phyloP scores from a whole-genome alignment of 495 filamentous ascomycete genomes.

The Penicillium antarcticum region DNA sequence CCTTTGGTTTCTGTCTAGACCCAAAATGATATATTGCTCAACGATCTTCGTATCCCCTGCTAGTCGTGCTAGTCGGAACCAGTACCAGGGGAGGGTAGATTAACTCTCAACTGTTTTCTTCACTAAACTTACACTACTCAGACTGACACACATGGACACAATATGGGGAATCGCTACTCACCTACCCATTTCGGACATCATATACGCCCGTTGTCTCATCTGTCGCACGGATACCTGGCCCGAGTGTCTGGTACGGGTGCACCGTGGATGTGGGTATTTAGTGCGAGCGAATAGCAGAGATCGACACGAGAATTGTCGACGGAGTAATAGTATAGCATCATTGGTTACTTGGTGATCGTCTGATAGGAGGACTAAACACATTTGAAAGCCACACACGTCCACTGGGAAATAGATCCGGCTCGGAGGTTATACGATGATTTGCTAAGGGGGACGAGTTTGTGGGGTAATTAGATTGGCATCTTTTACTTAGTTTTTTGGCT shows the following conservation, averaged over 20 bases:
- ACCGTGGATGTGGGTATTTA: constrained; percentile 19
- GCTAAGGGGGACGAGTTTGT: not conserved
- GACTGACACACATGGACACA: too few species aligned
- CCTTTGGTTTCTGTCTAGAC: not conserved
- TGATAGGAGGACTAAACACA: not conserved
- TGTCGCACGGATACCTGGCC: constrained; percentile 9
- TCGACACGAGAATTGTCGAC: constrained; percentile 1
- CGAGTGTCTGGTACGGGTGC: constrained; percentile 24
- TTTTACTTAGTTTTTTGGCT: constrained; percentile 2
- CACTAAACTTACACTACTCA: not conserved
- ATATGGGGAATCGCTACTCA: not conserved
- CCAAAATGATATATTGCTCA: too few species aligned
- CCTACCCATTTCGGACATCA: not conserved
- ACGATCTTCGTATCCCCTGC: constrained; percentile 1
- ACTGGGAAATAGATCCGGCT: not conserved
- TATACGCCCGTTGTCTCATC: constrained; percentile 4
- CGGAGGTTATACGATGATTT: constrained; percentile 5
- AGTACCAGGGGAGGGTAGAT: not conserved
- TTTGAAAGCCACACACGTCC: not conserved
- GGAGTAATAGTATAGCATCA: not conserved
- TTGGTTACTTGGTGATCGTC: not conserved
- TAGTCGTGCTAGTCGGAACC: too few species aligned
- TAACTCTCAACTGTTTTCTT: not conserved
- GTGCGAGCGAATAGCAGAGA: constrained; percentile 10
- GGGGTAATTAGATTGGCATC: constrained; percentile 11